phyloP scores from a whole-genome alignment of 371 early-diverging fungal species.

The Lichtheimia ramosa region DNA sequence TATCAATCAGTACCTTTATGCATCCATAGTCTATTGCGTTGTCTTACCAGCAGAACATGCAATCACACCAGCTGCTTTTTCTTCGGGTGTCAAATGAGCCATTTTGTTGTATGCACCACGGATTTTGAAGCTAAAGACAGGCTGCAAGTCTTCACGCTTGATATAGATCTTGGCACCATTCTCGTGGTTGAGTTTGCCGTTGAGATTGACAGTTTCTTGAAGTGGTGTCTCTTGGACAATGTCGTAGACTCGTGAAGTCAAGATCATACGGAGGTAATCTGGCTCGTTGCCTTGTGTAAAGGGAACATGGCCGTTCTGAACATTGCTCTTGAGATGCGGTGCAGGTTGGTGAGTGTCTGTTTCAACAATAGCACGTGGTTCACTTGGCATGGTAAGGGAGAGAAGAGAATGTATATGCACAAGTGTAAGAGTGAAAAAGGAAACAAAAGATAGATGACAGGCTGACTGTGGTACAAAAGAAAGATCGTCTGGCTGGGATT shows the following conservation, averaged over 20 bases:
- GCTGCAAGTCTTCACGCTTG: constrained; percentile 96
- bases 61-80: constrained; percentile 84
- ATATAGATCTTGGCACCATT: constrained; percentile 67
- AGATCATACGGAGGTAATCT: constrained; percentile 89
- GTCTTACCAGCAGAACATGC: constrained; percentile 90
- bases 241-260: constrained; percentile 90
- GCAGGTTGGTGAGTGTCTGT: constrained; percentile 19
- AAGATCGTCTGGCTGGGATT: too few relatives aligned
- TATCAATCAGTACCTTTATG: constrained; percentile 27
- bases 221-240: constrained; percentile 92
- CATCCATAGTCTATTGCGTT: not conserved
- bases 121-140: constrained; percentile 97
- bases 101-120: constrained; percentile 96
- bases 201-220: constrained; percentile 79
- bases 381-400: constrained; percentile 3
- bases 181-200: constrained; percentile 44
- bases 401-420: not conserved
- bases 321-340: constrained; percentile 18
- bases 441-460: too few relatives aligned
- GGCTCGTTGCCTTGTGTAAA: constrained; percentile 29
- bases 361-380: constrained; percentile 21
- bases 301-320: constrained; percentile 6
- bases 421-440: too few relatives aligned
- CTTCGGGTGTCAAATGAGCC: constrained; percentile 73
- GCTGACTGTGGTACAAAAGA: too few relatives aligned